Percentiles rank a stretch among this genome's conserved stretches.
Conservation (phyloP, 306 rosid species). For the Fragaria iinumae region DNA sequence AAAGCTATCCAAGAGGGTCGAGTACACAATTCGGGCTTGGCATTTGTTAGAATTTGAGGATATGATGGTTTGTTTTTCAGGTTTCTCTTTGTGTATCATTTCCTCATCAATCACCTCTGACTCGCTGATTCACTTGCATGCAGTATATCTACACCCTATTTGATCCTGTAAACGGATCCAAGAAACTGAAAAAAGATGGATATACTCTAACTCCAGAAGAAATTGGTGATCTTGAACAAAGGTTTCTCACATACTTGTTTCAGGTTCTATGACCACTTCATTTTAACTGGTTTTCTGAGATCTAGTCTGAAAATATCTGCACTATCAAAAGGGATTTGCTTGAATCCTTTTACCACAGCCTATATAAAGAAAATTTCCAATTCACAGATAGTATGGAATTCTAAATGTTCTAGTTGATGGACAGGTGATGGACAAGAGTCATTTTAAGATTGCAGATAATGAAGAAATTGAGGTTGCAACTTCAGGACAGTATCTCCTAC, state of each 20-base stretch:
- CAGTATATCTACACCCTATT: slow-evolving; percentile 93
- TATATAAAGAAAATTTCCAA: slow-evolving; percentile 45
- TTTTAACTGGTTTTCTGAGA: not conserved
- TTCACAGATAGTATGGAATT: slow-evolving; percentile 26
- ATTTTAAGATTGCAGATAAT: slow-evolving; percentile 71
- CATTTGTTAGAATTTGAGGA: slow-evolving; percentile 90
- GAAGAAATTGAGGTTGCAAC: slow-evolving; percentile 85
- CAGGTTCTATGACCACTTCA: slow-evolving; percentile 46
- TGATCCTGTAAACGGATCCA: slow-evolving; percentile 77
- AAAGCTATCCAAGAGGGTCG: slow-evolving; percentile 73
- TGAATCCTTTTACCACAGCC: not conserved
- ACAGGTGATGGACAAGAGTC: slow-evolving; percentile 95
- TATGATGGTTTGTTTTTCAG: slow-evolving; percentile 58
- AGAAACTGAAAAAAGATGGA: slow-evolving; percentile 54
- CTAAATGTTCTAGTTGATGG: slow-evolving; percentile 4
- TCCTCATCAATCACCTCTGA: not conserved
- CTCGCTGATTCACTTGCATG: not conserved
- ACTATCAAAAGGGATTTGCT: not conserved
- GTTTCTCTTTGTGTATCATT: not conserved
- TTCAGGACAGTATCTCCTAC: slow-evolving; percentile 89
- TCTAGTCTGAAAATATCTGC: not conserved
- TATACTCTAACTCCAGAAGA: slow-evolving; percentile 35
- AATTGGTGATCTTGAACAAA: slow-evolving; percentile 76
- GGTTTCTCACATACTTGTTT: slow-evolving; percentile 72
- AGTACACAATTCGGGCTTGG: slow-evolving; percentile 97